These are phyloP conservation scores for Potentilla sterilis DNA, from an alignment of 306 rosid genomes.

Conservation along the genomic window DNA sequence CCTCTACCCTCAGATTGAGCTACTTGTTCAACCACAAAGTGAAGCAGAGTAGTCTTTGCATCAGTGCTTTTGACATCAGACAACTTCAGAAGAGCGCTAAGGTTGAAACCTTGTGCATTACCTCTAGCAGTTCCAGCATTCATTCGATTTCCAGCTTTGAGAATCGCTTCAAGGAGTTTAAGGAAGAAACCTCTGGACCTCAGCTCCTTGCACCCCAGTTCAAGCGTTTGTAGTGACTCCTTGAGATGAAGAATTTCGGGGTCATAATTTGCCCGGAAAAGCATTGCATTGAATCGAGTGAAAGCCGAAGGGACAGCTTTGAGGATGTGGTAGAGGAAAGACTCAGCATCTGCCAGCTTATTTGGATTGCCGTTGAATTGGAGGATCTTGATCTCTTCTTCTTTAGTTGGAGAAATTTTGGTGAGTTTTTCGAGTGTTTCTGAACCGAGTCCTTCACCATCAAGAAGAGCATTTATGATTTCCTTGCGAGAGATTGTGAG, in stretches of 20 bases:
- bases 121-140: conserved; percentile 91
- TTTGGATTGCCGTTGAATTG: conserved; percentile 58
- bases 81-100: conserved; percentile 61
- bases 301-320: conserved; percentile 73
- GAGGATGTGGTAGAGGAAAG: conserved; percentile 65
- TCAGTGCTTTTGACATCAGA: conserved; percentile 73
- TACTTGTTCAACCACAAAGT: conserved; percentile 78
- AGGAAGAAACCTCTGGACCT: conserved; percentile 51
- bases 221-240: conserved; percentile 56
- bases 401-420: conserved; percentile 65
- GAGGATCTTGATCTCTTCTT: conserved; percentile 62
- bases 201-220: conserved; percentile 66
- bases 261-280: conserved; percentile 59
- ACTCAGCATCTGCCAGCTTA: conserved; percentile 71
- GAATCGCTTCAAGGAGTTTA: conserved; percentile 82
- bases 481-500: conserved; percentile 53
- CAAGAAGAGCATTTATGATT: conserved; percentile 59
- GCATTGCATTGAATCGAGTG: conserved; percentile 62
- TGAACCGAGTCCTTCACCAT: conserved; percentile 59
- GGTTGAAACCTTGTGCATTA: conserved; percentile 77
- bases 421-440: conserved; percentile 79
- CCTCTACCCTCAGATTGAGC: conserved; percentile 65
- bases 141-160: conserved; percentile 84
- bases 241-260: conserved; percentile 55
- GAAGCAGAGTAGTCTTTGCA: conserved; percentile 74